Evolutionary conservation across 1,284 basidiomycete genomes (phyloP), one percentile per base, ranked within the genome.

Genomic region (Tilletiaria anomala): DNA sequence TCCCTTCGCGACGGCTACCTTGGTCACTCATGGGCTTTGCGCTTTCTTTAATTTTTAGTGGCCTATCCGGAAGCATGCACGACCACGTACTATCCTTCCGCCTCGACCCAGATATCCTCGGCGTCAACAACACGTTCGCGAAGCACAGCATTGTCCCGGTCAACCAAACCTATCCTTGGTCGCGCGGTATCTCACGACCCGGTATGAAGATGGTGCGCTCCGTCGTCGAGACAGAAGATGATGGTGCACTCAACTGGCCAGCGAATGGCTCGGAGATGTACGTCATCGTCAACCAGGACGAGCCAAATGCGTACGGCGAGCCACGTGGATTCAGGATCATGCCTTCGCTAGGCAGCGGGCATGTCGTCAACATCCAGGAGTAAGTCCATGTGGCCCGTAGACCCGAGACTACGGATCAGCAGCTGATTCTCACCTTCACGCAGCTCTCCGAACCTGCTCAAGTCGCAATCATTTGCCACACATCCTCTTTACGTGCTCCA

Each of bases 41-140:
- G n/a, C n/a, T n/a, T n/a, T n/a, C n/a, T 12, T 11, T 31, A 31
- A 31, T 11, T 31, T 15, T 11, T 15, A 31, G 26, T 6, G 35
- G 32, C 29, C 47, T 44, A 75, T 75, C 78, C 75, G 78, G 78
- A 11, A 77, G 73, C 23, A 58, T 80, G n/a, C 78, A 80, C 49
- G 77, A 80, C 55, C 78, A 80, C 53, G 74, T 79, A 31, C 75
- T 80, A 58, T 78, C 76, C 61, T 79, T 42, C 48, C 65, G 70
- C 66, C 70, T 74, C 43, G 77, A 80, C 50, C 72, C 79, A 35
- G 77, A 79, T 50, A 70, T 80, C 39, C 75, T 67, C 4, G 78
- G 78, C 3, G 64, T 61, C 12, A 60, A 70, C 12, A 81, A 80
- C 67, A 75, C 76, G n/a, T 61, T 80, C 14, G 69, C 76, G 37